These are phyloP conservation scores for Podosphaera fusca DNA, from an alignment of 2,329 filamentous ascomycete genomes.

Conservation along the genomic window DNA sequence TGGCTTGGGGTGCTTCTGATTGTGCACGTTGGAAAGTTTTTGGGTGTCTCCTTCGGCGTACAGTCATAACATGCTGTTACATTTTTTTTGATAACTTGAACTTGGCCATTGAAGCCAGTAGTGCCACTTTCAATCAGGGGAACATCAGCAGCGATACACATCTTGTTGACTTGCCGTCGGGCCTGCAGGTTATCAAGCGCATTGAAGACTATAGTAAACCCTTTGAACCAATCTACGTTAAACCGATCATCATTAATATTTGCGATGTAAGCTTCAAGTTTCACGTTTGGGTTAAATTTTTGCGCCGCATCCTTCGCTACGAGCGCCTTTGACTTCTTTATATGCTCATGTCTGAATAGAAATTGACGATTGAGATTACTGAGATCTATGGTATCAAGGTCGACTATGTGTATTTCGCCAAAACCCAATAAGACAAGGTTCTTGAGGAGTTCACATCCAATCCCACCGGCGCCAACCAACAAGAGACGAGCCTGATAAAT, in stretches of 20 bases:
- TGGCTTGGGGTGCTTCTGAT: constrained; percentile 92
- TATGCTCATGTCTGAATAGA: constrained; percentile 86
- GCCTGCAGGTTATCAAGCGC: constrained; percentile 91
- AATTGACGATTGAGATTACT: constrained; percentile 97
- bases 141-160: constrained; percentile 81
- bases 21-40: constrained; percentile 87
- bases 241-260: constrained; percentile 87
- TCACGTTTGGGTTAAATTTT: constrained; percentile 72
- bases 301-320: constrained; percentile 81
- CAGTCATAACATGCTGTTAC: constrained; percentile 93
- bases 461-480: constrained; percentile 89
- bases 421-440: constrained; percentile 85
- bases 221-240: constrained; percentile 66
- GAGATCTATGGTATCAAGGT: constrained; percentile 93
- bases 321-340: constrained; percentile 88
- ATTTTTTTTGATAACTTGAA: constrained; percentile 86
- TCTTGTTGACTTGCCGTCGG: constrained; percentile 82
- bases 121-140: constrained; percentile 91
- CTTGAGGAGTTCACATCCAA: constrained; percentile 93
- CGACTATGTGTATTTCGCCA: constrained; percentile 79
- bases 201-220: constrained; percentile 79
- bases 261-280: constrained; percentile 71
- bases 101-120: constrained; percentile 91
- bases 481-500: constrained; percentile 51
- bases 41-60: constrained; percentile 68